Evolutionary conservation across 2,329 filamentous ascomycete species (phyloP).

Genomic region (Penicillium sp.): DNA sequence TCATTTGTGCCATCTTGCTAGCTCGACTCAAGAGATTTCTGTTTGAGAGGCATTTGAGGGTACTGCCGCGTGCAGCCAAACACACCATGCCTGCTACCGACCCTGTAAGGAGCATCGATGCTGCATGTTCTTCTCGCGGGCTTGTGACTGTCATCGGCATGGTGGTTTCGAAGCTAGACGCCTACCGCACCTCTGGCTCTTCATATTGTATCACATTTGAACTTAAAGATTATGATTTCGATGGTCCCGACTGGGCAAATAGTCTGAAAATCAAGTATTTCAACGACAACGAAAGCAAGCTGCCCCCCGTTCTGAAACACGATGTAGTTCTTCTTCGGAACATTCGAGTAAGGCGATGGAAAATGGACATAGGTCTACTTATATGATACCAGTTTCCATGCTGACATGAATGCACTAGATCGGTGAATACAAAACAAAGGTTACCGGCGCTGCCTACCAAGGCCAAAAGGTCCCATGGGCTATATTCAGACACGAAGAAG

Average conservation of each 20-base stretch:
- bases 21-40: neutral
- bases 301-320: constrained; percentile 51
- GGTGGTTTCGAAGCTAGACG: constrained; percentile 63
- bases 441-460: constrained; percentile 30
- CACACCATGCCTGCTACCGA: constrained; percentile 20
- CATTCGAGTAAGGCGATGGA: constrained; percentile 51
- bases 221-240: constrained; percentile 58
- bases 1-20: neutral
- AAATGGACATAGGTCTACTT: neutral
- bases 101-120: constrained; percentile 49
- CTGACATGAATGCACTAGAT: constrained; percentile 15
- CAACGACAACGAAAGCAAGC: constrained; percentile 40
- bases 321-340: constrained; percentile 66
- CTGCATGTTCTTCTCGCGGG: constrained; percentile 38
- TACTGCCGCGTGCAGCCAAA: neutral
- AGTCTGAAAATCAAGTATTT: constrained; percentile 62
- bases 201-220: constrained; percentile 65
- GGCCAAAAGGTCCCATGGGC: constrained; percentile 32
- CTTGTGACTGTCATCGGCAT: constrained; percentile 67
- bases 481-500: constrained; percentile 32
- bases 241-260: constrained; percentile 40
- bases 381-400: neutral
- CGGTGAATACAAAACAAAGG: constrained; percentile 17
- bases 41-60: neutral
- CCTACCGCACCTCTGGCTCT: constrained; percentile 51